Conservation (phyloP, 345 rosid species). For the Citrus medica region DNA sequence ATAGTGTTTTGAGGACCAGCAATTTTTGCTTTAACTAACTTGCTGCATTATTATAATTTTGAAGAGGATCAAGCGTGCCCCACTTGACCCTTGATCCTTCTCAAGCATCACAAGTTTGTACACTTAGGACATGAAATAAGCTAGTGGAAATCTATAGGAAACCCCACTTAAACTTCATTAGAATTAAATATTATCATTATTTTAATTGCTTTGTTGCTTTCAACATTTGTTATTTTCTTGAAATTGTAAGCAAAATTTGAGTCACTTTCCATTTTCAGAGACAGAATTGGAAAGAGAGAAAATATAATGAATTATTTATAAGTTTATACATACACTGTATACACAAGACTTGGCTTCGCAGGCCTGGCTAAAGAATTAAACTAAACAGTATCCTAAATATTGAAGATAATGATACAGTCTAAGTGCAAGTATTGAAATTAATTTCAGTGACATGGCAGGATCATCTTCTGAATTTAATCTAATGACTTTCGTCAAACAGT, state of each 20-base stretch:
- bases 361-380: constrained; percentile 6
- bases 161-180: constrained; percentile 45
- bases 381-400: background rate
- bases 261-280: constrained; percentile 5
- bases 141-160: constrained; percentile 73
- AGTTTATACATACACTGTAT: background rate
- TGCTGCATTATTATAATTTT: constrained; percentile 41
- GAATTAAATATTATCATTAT: constrained; percentile 1
- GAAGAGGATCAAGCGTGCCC: constrained; percentile 23
- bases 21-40: constrained; percentile 60
- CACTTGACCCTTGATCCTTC: constrained; percentile 60
- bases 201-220: background rate
- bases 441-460: background rate
- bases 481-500: background rate
- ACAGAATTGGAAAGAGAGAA: background rate
- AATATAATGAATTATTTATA: background rate
- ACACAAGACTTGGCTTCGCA: constrained; percentile 6
- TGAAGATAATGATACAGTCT: background rate
- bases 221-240: background rate
- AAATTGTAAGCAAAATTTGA: background rate
- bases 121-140: constrained; percentile 20
- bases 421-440: background rate
- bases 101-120: constrained; percentile 45
- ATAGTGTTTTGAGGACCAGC: background rate
- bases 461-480: background rate